Base-by-base conservation (phyloP, 331 rosid species). In the Rosa hybrid region DNA sequence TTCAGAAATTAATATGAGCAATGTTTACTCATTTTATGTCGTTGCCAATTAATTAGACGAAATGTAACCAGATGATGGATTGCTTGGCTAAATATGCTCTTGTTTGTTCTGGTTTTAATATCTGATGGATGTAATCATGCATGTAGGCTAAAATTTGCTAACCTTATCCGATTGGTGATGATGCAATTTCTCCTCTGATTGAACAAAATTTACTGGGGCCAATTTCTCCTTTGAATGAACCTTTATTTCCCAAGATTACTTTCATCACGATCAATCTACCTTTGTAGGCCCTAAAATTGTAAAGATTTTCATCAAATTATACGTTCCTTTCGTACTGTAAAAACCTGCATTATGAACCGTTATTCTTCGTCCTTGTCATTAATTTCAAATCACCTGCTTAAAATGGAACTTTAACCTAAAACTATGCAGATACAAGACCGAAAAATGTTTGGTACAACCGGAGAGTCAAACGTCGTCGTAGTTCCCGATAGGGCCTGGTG, bases 401-500 rank as follows among this genome's bases (percentile, higher is more conserved):
- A 20, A 12, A 25, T 63, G 41, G 42, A 13, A 59, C 65, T 59
- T 10, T 8, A 59, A 0, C 25, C 62, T 56, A 56, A 56, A 56
- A 25, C 23, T 21, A 56, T 20, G 62, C 62, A 18, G 7, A 18
- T 18, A 56, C 62, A 56, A 6, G 62, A 9, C 65, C 65, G 4
- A 59, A 59, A 62, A 60, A 23, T 5, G 18, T 23, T 25, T 5
- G 34, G 39, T 62, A 0, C 41, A 6, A 39, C 72, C 72, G 16
- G 27, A 68, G 50, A 68, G 72, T 38, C 49, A 68, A 68, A 41
- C 50, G 50, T 39, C 50, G 72, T 68, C 72, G 72, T 68, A 67
- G 25, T 20, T 8, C 12, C 21, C 13, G 25, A 13, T 39, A 7
- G 50, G 72, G 12, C 7, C 72, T 4, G 50, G 72, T 68, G 72